A percentile compares a stretch with the other conserved stretches of the same genome.
These are phyloP conservation scores for Colletotrichum sidae DNA, from an alignment of 2,329 filamentous ascomycete species.

Conservation along the genomic window DNA sequence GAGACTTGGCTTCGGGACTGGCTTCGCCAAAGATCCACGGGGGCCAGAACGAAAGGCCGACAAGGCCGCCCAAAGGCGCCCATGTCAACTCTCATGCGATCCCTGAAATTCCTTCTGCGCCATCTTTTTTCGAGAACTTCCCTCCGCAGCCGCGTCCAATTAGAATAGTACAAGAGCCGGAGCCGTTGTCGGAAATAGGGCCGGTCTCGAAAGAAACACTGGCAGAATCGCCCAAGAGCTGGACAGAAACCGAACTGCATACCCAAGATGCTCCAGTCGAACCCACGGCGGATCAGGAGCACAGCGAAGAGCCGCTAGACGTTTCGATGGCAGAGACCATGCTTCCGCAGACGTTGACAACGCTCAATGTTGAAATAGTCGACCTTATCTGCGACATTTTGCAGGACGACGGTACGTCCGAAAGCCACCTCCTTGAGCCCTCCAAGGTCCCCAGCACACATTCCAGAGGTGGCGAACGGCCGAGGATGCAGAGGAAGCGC, in stretches of 20 bases:
- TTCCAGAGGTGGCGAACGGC: slow-evolving; percentile 27
- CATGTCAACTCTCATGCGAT: slow-evolving; percentile 44
- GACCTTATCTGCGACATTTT: slow-evolving; percentile 72
- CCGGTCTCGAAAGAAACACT: background rate
- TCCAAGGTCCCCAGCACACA: slow-evolving; percentile 30
- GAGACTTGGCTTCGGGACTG: slow-evolving; percentile 46
- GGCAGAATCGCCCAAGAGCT: background rate
- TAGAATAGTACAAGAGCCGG: slow-evolving; percentile 29
- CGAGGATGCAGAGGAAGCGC: slow-evolving; percentile 49
- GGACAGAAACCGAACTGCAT: background rate
- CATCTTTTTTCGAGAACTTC: slow-evolving; percentile 54
- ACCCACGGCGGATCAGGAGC: background rate
- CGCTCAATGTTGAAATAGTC: slow-evolving; percentile 65
- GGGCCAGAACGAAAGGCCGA: slow-evolving; percentile 50
- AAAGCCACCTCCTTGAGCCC: slow-evolving; percentile 60
- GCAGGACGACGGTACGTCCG: slow-evolving; percentile 65
- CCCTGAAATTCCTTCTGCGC: slow-evolving; percentile 50
- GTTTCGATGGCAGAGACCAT: slow-evolving; percentile 47
- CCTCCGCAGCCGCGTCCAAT: slow-evolving; percentile 40
- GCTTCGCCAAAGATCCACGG: slow-evolving; percentile 46
- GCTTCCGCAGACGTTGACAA: slow-evolving; percentile 68
- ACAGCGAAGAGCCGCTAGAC: slow-evolving; percentile 37
- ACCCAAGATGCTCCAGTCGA: background rate
- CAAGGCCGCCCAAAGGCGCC: slow-evolving; percentile 45
- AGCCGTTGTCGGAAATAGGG: slow-evolving; percentile 14